A percentile compares a stretch with the other conserved stretches of the same genome.
Conservation (phyloP, 305 asterid genomes). For the Fraxinus platypoda region DNA sequence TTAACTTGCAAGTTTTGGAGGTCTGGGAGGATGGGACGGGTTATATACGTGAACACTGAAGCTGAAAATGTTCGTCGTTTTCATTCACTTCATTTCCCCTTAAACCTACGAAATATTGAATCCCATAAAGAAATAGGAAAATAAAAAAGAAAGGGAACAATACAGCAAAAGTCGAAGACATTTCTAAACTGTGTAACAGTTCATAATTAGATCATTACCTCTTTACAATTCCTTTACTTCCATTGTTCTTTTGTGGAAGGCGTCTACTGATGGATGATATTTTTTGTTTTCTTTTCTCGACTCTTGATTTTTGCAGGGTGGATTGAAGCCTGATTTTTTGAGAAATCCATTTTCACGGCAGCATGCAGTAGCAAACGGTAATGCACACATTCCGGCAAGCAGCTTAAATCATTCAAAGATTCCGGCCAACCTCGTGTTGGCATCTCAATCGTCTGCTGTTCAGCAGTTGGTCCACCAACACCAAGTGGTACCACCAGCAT, state of each 20-base stretch:
- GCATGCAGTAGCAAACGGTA: conserved; percentile 32
- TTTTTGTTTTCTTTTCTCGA: neutral
- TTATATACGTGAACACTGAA: neutral
- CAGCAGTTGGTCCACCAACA: conserved; percentile 29
- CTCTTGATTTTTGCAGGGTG: conserved; percentile 58
- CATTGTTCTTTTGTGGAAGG: neutral
- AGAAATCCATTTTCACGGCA: conserved; percentile 84
- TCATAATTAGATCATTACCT: neutral
- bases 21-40: neutral
- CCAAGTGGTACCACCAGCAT: conserved; percentile 29
- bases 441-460: conserved; percentile 39
- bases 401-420: conserved; percentile 29
- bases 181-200: neutral
- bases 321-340: conserved; percentile 53
- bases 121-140: neutral
- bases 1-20: neutral
- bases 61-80: neutral
- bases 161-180: neutral
- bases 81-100: neutral
- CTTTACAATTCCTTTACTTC: neutral
- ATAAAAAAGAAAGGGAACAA: neutral
- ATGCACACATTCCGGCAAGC: conserved; percentile 27
- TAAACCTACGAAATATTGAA: neutral
- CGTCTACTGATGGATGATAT: neutral
- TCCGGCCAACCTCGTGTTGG: conserved; percentile 29